phyloP scores from a whole-genome alignment of 208 protist genomes.

The Herpetomonas muscarum region DNA sequence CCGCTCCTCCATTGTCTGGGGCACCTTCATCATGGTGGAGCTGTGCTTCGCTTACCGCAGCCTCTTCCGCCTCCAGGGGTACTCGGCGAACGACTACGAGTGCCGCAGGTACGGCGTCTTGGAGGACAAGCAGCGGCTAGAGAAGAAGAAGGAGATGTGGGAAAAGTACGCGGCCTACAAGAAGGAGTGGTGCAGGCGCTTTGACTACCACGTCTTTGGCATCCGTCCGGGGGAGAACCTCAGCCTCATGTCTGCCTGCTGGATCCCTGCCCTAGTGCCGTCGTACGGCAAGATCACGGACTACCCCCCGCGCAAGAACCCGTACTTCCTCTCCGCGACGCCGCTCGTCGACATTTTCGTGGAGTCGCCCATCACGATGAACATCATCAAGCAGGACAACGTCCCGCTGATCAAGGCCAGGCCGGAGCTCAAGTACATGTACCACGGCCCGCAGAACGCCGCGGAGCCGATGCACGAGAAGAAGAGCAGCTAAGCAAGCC shows the following conservation, averaged over 20 bases:
- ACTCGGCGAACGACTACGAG: constrained; percentile 85
- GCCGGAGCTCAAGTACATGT: constrained; percentile 81
- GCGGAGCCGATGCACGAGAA: constrained; percentile 12
- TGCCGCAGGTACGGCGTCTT: constrained; percentile 85
- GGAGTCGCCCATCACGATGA: constrained; percentile 41
- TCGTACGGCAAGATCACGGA: constrained; percentile 63
- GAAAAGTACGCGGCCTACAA: constrained; percentile 86
- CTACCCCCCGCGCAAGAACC: constrained; percentile 86
- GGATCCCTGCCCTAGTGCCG: constrained; percentile 59
- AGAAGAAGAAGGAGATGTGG: constrained; percentile 77
- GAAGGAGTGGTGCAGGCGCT: constrained; percentile 87
- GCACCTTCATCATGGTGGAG: constrained; percentile 62
- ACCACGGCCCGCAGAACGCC: constrained; percentile 46
- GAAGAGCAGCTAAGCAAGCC: background rate
- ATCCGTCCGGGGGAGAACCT: constrained; percentile 83
- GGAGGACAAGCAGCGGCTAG: constrained; percentile 69
- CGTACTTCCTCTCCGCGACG: constrained; percentile 80
- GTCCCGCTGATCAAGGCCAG: constrained; percentile 54
- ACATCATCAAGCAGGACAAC: constrained; percentile 46
- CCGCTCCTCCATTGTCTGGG: constrained; percentile 21
- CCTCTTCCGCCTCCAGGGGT: constrained; percentile 72
- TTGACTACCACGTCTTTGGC: constrained; percentile 87
- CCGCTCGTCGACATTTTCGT: constrained; percentile 62
- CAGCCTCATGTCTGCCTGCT: constrained; percentile 80
- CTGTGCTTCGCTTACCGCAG: constrained; percentile 79